Evolutionary conservation across 805 yeast species (phyloP).

Genomic region (Yarrowia sp.): DNA sequence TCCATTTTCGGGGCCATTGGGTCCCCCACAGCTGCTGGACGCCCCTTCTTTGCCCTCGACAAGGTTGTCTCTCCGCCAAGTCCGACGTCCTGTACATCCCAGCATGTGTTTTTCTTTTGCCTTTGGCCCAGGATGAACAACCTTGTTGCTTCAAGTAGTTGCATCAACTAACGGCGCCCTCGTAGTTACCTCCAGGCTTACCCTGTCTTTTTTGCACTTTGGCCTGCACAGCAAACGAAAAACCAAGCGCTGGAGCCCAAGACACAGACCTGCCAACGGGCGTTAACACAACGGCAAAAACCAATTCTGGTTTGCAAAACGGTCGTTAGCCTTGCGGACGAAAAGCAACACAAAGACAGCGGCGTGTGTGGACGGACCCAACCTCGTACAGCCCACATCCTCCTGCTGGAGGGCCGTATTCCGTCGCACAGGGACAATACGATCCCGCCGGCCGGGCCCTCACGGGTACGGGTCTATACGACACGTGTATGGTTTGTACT

Average conservation of each 20-base stretch:
- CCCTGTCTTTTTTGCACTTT: neutral
- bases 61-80: slow-evolving; percentile 1
- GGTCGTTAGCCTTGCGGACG: neutral
- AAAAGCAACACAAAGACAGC: neutral
- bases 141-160: neutral
- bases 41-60: neutral
- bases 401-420: too few species aligned
- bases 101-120: slow-evolving; percentile 5
- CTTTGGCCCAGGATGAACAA: neutral
- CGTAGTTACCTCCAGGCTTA: too few species aligned
- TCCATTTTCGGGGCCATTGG: too few species aligned
- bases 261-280: neutral
- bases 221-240: neutral
- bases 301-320: slow-evolving; percentile 8
- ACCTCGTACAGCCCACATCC: too few species aligned
- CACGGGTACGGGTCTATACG: neutral
- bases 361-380: too few species aligned
- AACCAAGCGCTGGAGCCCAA: neutral
- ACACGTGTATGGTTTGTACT: slow-evolving; percentile 7
- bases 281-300: slow-evolving; percentile 5
- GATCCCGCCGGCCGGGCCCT: too few species aligned
- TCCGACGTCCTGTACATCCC: slow-evolving; percentile 10
- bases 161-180: neutral
- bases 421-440: too few species aligned
- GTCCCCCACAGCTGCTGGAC: too few species aligned